Evolutionary conservation across 208 protist species (phyloP).

Genomic region (Trypanosoma mega): DNA sequence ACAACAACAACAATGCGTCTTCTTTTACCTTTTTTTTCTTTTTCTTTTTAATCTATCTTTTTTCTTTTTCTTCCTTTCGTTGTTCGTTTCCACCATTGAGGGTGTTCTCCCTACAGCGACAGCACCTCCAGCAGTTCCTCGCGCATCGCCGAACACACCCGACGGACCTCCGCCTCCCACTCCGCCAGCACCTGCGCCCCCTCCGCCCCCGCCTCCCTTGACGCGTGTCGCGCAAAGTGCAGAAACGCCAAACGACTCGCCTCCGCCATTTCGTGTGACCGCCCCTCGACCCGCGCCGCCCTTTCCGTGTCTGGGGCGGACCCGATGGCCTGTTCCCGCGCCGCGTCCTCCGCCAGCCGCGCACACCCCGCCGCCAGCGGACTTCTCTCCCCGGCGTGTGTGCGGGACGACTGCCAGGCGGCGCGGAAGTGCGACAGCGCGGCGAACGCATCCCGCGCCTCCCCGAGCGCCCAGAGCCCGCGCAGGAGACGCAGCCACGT

Average conservation of each 20-base stretch:
- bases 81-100: neutral
- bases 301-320: neutral
- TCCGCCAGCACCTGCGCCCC: slow-evolving; percentile 5
- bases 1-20: slow-evolving; percentile 4
- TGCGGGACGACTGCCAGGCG: slow-evolving; percentile 29
- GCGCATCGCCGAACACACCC: slow-evolving; percentile 16
- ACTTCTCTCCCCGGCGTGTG: slow-evolving; percentile 34
- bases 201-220: neutral
- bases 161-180: slow-evolving; percentile 22
- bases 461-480: slow-evolving; percentile 31
- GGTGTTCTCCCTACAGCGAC: neutral
- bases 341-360: slow-evolving; percentile 24
- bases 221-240: slow-evolving; percentile 10
- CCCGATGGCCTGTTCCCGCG: slow-evolving; percentile 2
- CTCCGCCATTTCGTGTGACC: slow-evolving; percentile 7
- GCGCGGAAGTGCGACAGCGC: slow-evolving; percentile 35
- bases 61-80: neutral
- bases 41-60: neutral
- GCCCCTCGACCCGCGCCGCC: neutral
- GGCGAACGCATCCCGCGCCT: slow-evolving; percentile 46
- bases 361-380: slow-evolving; percentile 34
- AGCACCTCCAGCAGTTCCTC: slow-evolving; percentile 20
- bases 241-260: slow-evolving; percentile 15
- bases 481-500: slow-evolving; percentile 43
- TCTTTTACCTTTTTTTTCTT: too few species aligned